A percentile compares a stretch with the other conserved stretches of the same genome.
phyloP scores from a whole-genome alignment of 2,329 filamentous ascomycete genomes.

The Scytalidium sp. region DNA sequence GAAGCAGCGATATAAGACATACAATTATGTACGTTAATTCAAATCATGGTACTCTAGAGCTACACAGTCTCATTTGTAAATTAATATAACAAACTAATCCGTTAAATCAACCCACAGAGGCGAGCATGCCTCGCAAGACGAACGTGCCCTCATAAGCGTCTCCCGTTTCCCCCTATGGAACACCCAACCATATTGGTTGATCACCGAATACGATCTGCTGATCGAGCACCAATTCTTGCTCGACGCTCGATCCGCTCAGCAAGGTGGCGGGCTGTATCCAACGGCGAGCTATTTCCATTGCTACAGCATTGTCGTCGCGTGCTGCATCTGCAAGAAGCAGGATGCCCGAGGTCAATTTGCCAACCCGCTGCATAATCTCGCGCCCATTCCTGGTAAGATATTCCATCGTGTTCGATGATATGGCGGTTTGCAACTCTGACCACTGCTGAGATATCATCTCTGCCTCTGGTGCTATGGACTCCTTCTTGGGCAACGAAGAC shows the following conservation, averaged over 20 bases:
- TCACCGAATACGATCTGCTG: constrained; percentile 8
- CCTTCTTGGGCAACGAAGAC: too few relatives aligned
- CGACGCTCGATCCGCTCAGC: not conserved
- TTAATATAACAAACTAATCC: too few relatives aligned
- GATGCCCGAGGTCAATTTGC: constrained; percentile 6
- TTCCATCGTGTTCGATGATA: not conserved
- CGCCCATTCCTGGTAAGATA: constrained; percentile 3
- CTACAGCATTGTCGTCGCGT: not conserved
- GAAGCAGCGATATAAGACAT: too few relatives aligned
- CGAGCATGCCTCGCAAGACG: too few relatives aligned
- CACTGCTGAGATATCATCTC: constrained; percentile 1
- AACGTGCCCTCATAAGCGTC: too few relatives aligned
- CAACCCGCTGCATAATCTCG: constrained; percentile 6
- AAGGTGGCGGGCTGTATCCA: not conserved
- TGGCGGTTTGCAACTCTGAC: constrained; percentile 1
- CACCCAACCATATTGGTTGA: too few relatives aligned
- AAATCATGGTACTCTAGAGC: too few relatives aligned
- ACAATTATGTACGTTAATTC: too few relatives aligned
- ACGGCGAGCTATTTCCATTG: not conserved
- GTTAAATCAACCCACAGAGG: too few relatives aligned
- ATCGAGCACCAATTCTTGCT: not conserved
- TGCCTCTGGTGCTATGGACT: too few relatives aligned
- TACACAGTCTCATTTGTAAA: too few relatives aligned
- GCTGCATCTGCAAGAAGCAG: constrained; percentile 7
- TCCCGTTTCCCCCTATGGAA: too few relatives aligned